Evolutionary conservation across 75 land plant species (phyloP), one percentile per base, ranked within the genome.

Genomic region (Ceratopteris richardii): DNA sequence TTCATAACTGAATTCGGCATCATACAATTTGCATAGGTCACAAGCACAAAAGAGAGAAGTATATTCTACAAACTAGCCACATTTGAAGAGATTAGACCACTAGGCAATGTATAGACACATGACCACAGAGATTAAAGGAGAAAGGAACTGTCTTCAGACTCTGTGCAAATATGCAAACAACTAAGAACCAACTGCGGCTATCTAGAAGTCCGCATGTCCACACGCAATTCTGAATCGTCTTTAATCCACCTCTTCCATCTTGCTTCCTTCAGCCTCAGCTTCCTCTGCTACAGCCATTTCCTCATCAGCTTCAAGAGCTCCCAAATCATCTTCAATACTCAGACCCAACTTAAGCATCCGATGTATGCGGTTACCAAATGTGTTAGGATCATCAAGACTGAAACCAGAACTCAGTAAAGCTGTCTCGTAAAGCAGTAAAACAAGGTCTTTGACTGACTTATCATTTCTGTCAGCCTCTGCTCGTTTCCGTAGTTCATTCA

Each of bases 171-270:
- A n/a, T n/a, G n/a, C n/a, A n/a, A n/a, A n/a, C n/a, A n/a, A n/a
- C n/a, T n/a, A n/a, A n/a, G n/a, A n/a, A n/a, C n/a, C n/a, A n/a
- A n/a, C n/a, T n/a, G n/a, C n/a, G n/a, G n/a, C n/a, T n/a, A n/a
- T n/a, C n/a, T n/a, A n/a, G n/a, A n/a, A n/a, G n/a, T n/a, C n/a
- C n/a, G n/a, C n/a, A n/a, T n/a, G n/a, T n/a, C n/a, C n/a, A n/a
- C n/a, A n/a, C n/a, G n/a, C n/a, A n/a, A n/a, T n/a, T n/a, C n/a
- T n/a, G n/a, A n/a, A n/a, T n/a, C n/a, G n/a, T n/a, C n/a, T 9
- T 67, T 64, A 87, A 57, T 87, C 92, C 0, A 88, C 93, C 30
- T 84, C 88, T 68, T 88, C 88, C 93, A 88, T 88, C 80, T 77
- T 84, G 76, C 80, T 73, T 27, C 80, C 88, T 44, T 80, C 87